phyloP scores from a whole-genome alignment of 2,329 filamentous ascomycete species.

The Fusarium dimerum region DNA sequence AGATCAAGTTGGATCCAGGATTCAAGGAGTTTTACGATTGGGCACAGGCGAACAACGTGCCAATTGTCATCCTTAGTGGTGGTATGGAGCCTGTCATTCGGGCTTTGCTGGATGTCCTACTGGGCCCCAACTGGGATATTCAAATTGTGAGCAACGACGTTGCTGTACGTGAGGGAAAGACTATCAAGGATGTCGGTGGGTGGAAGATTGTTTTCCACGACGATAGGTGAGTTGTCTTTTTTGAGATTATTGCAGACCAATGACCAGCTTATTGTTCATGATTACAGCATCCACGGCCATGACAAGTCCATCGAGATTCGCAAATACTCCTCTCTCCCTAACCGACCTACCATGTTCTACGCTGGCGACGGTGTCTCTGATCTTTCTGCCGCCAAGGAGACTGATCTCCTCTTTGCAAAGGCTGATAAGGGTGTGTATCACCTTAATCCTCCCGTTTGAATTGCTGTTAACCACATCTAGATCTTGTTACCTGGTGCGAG shows the following conservation, averaged over 20 bases:
- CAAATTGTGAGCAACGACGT: constrained; percentile 92
- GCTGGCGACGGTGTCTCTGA: constrained; percentile 94
- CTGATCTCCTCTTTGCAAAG: constrained; percentile 92
- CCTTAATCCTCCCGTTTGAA: not conserved
- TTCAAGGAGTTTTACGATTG: constrained; percentile 89
- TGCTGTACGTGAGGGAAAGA: constrained; percentile 61
- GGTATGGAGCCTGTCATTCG: constrained; percentile 93
- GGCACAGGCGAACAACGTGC: constrained; percentile 79
- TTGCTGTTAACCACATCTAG: constrained; percentile 42
- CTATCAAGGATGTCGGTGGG: constrained; percentile 75
- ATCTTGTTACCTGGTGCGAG: constrained; percentile 86
- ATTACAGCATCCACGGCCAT: constrained; percentile 77
- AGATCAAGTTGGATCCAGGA: constrained; percentile 85
- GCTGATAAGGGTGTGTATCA: constrained; percentile 70
- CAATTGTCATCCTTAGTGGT: constrained; percentile 86
- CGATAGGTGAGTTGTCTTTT: constrained; percentile 59
- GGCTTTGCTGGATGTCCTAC: constrained; percentile 74
- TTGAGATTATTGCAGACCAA: not conserved
- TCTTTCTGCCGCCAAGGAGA: constrained; percentile 87
- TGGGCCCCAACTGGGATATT: constrained; percentile 79
- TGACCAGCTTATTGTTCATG: constrained; percentile 3
- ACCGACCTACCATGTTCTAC: constrained; percentile 86
- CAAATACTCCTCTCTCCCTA: constrained; percentile 76
- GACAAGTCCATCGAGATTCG: constrained; percentile 93
- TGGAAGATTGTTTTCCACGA: constrained; percentile 92